Base-by-base conservation (phyloP, 2,329 filamentous ascomycete species). In the Periconia digitata region DNA sequence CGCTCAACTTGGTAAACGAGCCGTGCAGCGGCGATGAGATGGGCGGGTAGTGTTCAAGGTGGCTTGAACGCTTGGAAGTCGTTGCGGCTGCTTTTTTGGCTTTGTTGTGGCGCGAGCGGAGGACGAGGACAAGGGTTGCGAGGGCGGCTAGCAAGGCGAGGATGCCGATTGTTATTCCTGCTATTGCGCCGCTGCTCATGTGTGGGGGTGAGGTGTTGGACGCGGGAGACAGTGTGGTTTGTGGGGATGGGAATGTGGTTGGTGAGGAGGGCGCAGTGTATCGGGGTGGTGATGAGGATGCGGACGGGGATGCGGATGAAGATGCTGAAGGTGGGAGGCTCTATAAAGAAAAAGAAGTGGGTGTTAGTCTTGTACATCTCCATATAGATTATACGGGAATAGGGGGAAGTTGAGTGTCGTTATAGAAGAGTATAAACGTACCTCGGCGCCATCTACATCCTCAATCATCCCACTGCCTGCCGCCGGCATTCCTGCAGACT, bases 101-200 rank as follows among this genome's bases (percentile, higher is more conserved):
- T 32, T 35, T 40, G n/a, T 34, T 47, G 23, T 29, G 43, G 21
- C 49, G 49, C 38, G 24, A 32, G 8, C 10, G 3, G 7, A 44
- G 23, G 41, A 51, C 36, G 20, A 44, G 42, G 15, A 13, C 47
- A 29, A 23, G 41, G 2, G 36, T 12, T n/a, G 38, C 8, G 3
- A 16, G 21, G 20, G 37, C 23, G 2, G 38, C 3, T 3, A 51
- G 5, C 27, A 53, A 7, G 32, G 53, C 16, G 12, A 36, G 39
- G 7, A 47, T 27, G 18, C 24, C 44, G 17, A 50, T 37, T 27
- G 35, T 46, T 10, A 58, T 52, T 22, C 55, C 55, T 13, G 38
- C 46, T 41, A 58, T 55, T 3, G 52, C 55, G 20, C 55, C 55
- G 12, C 40, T 18, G 22, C 52, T 47, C 20, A 58, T 23, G 6